Evolutionary conservation across 768 basidiomycete species (phyloP), one percentile per base, ranked within the genome.

Genomic region (Tricholoma furcatifolium): DNA sequence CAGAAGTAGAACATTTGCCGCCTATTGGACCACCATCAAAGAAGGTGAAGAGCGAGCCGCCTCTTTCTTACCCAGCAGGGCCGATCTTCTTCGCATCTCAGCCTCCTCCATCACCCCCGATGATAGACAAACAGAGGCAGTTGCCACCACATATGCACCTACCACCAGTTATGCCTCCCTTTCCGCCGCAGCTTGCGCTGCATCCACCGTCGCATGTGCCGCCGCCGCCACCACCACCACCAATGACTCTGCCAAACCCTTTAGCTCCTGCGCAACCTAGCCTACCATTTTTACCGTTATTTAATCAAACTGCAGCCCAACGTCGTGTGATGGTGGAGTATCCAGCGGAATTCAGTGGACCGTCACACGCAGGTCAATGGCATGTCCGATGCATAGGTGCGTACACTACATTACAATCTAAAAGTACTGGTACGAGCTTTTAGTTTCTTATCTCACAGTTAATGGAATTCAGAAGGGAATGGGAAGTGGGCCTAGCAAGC

Each of bases 231-330:
- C n/a, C n/a, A 47, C 65, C 50, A 43, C 50, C 50, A 32, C 57
- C 51, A n/a, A 44, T 50, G 40, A 11, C 62, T 23, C 60, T 70
- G 34, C 64, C 74, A 11, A 88, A 87, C 65, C 83, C 85, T 27
- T 62, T 85, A 46, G 74, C 83, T 23, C 83, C 84, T 14, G 84
- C 83, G n/a, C 81, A 81, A 61, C 84, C 83, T 2, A 70, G 74
- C 47, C 65, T 81, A 15, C 81, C 87, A 12, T 88, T 85, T 66
- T 68, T 91, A 35, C 83, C 88, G 0, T 62, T 86, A 27, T 90
- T 91, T 68, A 90, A 90, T 65, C 84, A 90, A 68, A 82, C 80
- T 2, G 86, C 86, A 40, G 68, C 74, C 42, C 87, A 88, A 59
- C 80, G 87, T 36, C 76, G 84, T 41, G 72, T 88, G 53, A 71